These are phyloP conservation scores for Leucogyrophana mollusca DNA, from an alignment of 768 basidiomycete genomes.

Conservation along the genomic window DNA sequence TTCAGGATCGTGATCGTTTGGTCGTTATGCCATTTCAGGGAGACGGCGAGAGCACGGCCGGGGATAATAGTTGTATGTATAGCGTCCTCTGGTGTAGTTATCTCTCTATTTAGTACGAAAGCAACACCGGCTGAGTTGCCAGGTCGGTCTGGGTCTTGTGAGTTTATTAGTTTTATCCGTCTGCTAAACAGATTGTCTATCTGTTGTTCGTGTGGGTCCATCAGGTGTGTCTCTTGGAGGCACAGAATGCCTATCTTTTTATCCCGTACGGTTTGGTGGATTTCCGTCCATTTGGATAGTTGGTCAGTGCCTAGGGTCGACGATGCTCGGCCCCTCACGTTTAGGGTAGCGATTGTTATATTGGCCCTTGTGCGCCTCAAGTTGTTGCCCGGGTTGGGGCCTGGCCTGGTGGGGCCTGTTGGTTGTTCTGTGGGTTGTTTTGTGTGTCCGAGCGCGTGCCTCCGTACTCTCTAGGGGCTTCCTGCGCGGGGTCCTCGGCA, in stretches of 20 bases:
- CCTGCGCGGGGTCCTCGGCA: no score
- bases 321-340: slow-evolving; percentile 14
- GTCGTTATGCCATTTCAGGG: slow-evolving; percentile 12
- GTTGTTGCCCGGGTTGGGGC: no score
- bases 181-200: slow-evolving; percentile 1
- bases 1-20: slow-evolving; percentile 10
- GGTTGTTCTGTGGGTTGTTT: no score
- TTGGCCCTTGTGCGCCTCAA: neutral
- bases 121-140: slow-evolving; percentile 14
- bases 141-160: neutral
- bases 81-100: slow-evolving; percentile 2
- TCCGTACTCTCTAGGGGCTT: no score
- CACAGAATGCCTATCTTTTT: slow-evolving; percentile 14
- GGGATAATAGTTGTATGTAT: slow-evolving; percentile 3
- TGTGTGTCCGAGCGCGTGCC: no score
- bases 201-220: neutral
- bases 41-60: slow-evolving; percentile 10
- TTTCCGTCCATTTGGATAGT: slow-evolving; percentile 16
- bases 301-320: neutral
- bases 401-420: no score
- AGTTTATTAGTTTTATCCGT: slow-evolving; percentile 6
- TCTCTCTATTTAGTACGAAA: slow-evolving; percentile 14
- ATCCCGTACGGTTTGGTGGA: slow-evolving; percentile 12
- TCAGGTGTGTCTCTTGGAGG: slow-evolving; percentile 23
- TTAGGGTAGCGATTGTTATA: slow-evolving; percentile 8